phyloP scores from a whole-genome alignment of 495 filamentous ascomycete genomes.

The Xylaria palmicola region DNA sequence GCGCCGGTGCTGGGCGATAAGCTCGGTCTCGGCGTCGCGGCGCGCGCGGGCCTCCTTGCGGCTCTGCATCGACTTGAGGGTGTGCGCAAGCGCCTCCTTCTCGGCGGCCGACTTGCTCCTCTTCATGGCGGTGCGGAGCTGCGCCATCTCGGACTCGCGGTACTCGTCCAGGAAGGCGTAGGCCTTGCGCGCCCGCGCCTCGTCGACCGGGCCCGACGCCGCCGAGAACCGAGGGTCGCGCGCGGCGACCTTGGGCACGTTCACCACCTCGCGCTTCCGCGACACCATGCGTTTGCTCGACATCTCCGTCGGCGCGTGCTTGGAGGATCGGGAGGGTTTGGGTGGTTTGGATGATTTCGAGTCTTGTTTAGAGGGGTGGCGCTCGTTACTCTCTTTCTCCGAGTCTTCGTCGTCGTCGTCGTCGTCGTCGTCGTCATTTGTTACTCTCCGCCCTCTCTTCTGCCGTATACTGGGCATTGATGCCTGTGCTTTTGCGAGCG shows the following conservation, averaged over 20 bases:
- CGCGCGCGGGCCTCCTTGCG: constrained; percentile 63
- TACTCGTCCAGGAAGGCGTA: constrained; percentile 90
- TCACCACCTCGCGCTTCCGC: constrained; percentile 70
- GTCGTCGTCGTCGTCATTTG: constrained; percentile 19
- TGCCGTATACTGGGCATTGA: constrained; percentile 43
- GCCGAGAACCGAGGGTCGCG: constrained; percentile 90
- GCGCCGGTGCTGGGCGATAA: constrained; percentile 70
- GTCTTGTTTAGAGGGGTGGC: constrained; percentile 13
- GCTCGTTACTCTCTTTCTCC: constrained; percentile 7
- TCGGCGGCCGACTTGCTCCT: constrained; percentile 60
- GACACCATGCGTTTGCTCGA: constrained; percentile 80
- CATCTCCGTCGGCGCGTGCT: constrained; percentile 82
- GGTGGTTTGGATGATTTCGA: constrained; percentile 27
- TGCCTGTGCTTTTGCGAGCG: constrained; percentile 80
- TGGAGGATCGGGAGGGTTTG: constrained; percentile 58
- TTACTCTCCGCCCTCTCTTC: constrained; percentile 37
- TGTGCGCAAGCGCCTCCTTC: constrained; percentile 65
- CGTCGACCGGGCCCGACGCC: constrained; percentile 39
- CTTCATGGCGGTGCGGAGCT: constrained; percentile 62
- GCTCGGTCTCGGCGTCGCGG: constrained; percentile 63
- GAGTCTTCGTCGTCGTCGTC: neutral
- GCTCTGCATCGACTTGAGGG: constrained; percentile 67
- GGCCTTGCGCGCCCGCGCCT: constrained; percentile 57
- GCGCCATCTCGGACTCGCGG: constrained; percentile 70
- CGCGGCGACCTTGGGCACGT: constrained; percentile 48